These are phyloP conservation scores for Sugiyamaella qingdaonensis DNA, from an alignment of 805 yeast genomes.

Conservation along the genomic window DNA sequence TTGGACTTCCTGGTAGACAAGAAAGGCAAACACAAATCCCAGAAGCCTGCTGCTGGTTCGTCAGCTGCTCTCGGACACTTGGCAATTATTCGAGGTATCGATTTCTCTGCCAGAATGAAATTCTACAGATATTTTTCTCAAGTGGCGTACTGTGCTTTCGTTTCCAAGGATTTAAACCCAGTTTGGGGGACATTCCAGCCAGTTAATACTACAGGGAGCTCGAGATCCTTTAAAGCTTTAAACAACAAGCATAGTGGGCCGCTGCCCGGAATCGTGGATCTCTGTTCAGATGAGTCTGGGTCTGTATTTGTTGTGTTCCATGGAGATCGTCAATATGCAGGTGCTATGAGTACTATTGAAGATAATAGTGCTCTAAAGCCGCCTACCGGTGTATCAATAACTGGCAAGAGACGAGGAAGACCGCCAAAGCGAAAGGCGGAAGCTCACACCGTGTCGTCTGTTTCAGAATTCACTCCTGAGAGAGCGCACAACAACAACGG, in stretches of 20 bases:
- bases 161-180: slow-evolving; percentile 26
- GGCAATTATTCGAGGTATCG: slow-evolving; percentile 57
- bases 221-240: slow-evolving; percentile 5
- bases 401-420: slow-evolving; percentile 13
- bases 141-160: slow-evolving; percentile 35
- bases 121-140: slow-evolving; percentile 62
- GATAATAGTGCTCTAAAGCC: neutral
- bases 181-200: slow-evolving; percentile 30
- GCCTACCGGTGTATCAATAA: slow-evolving; percentile 6
- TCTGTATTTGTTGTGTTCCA: slow-evolving; percentile 22
- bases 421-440: slow-evolving; percentile 10
- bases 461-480: no score
- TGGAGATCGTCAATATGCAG: slow-evolving; percentile 18
- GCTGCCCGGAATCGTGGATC: slow-evolving; percentile 18
- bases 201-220: slow-evolving; percentile 6
- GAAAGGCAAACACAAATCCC: slow-evolving; percentile 26
- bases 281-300: slow-evolving; percentile 13
- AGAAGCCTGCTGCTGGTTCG: slow-evolving; percentile 24
- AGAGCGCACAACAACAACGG: neutral
- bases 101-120: slow-evolving; percentile 68
- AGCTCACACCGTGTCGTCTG: neutral
- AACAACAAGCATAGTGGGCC: slow-evolving; percentile 4
- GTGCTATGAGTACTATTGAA: neutral
- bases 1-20: slow-evolving; percentile 47
- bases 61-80: slow-evolving; percentile 31